Base-by-base conservation (phyloP, 176 grass and related monocot species). In the Carex kokanica region DNA sequence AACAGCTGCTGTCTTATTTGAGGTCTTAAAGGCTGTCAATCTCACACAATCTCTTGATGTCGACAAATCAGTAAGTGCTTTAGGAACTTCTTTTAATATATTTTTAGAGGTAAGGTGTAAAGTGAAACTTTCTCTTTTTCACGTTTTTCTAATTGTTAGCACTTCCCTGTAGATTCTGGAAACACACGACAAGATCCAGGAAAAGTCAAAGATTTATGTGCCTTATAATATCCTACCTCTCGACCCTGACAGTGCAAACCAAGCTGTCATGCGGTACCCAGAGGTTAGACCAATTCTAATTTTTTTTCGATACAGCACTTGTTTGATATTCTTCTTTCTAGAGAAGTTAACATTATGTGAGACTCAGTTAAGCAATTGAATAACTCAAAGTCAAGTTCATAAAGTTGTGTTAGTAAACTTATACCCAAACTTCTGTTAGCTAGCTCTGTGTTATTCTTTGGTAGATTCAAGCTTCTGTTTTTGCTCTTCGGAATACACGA, bases 151-250 rank as follows among this genome's bases (percentile, higher is more conserved):
- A 6, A 16, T 15, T 68, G 25, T 32, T 38, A 17, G 40, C 25
- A 38, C 14, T 60, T 2, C 6, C 60, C 18, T 45, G 6, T 83
- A 99, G 96, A 90, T 99, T 85, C 47, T 95, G 36, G 89, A 93
- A 82, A 90, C 88, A 17, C 93, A 99, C 72, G 81, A 90, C 80
- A 91, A 99, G 74, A 88, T 99, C 0, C 86, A 93, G 67, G 96
- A 99, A 79, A 93, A 99, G 86, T 93, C 82, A n/a, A 95, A 93
- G 64, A 78, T 95, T 45, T 95, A 89, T 64, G 89, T 93, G 51
- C 90, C 96, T 67, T 99, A 92, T 53, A 99, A 99, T 79, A 95
- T 99, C 62, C 93, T 99, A 36, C 96, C 96, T 27, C 96, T 99
- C 2, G 96, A 95, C 34, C 93, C 96, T 18, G 96, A 95, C 62